Percentiles rank a stretch among this genome's conserved stretches.
phyloP scores from a whole-genome alignment of 2,329 filamentous ascomycete genomes.

The Botryosphaeria agaves region DNA sequence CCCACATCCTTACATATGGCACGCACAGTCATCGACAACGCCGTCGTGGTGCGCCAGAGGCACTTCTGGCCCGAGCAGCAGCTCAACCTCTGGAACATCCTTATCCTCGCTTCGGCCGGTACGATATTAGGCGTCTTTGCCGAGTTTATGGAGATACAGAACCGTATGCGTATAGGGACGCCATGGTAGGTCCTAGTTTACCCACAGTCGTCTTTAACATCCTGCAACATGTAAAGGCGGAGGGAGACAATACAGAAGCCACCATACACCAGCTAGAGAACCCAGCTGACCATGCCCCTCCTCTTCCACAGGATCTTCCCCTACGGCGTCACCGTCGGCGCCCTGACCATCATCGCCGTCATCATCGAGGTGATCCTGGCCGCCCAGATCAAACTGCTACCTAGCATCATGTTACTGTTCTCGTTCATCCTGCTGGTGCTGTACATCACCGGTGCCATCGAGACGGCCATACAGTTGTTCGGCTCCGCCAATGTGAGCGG shows the following conservation, averaged over 20 bases:
- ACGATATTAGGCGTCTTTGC: constrained; percentile 42
- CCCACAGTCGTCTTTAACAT: too few relatives aligned
- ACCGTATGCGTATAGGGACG: constrained; percentile 34
- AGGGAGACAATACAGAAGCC: too few relatives aligned
- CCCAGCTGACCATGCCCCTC: too few relatives aligned
- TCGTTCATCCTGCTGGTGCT: constrained; percentile 44
- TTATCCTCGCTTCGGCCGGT: constrained; percentile 40
- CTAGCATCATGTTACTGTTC: constrained; percentile 40
- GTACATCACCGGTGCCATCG: constrained; percentile 44
- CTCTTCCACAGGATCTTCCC: constrained; percentile 39
- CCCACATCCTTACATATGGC: too few relatives aligned
- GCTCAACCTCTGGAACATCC: constrained; percentile 46
- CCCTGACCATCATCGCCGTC: constrained; percentile 40
- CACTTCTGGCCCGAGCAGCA: constrained; percentile 50
- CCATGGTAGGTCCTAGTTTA: constrained; percentile 37
- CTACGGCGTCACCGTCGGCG: constrained; percentile 40
- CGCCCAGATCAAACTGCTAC: constrained; percentile 36
- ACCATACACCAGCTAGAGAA: too few relatives aligned
- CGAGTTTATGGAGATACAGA: constrained; percentile 41
- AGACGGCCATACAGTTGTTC: constrained; percentile 44
- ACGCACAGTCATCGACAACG: constrained; percentile 4
- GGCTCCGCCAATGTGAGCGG: constrained; percentile 38
- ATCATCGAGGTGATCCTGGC: constrained; percentile 39
- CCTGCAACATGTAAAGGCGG: too few relatives aligned
- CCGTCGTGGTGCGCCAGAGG: constrained; percentile 28